Conservation (phyloP, 768 basidiomycete species). For the Lactarius pseudohatsudake region DNA sequence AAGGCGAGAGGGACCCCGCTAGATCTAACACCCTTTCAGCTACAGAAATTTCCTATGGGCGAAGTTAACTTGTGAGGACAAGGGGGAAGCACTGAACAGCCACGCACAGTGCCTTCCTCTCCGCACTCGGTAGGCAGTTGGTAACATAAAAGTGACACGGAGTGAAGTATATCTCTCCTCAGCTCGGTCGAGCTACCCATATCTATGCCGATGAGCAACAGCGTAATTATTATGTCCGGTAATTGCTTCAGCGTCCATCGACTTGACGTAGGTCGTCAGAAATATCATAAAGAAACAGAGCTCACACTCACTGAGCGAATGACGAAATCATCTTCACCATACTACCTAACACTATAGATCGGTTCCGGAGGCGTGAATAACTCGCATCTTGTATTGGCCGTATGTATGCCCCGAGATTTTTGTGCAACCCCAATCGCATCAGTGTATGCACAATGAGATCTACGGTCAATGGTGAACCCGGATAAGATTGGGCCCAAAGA, state of each 20-base stretch:
- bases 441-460: slow-evolving; percentile 17
- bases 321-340: slow-evolving; percentile 21
- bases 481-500: slow-evolving; percentile 20
- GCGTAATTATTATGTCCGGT: slow-evolving; percentile 47
- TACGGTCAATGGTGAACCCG: slow-evolving; percentile 19
- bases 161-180: slow-evolving; percentile 45
- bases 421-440: slow-evolving; percentile 20
- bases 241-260: slow-evolving; percentile 42
- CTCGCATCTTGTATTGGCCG: background rate
- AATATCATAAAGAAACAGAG: background rate
- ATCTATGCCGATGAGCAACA: slow-evolving; percentile 62
- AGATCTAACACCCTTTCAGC: slow-evolving; percentile 47
- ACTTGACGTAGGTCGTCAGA: slow-evolving; percentile 26
- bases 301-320: slow-evolving; percentile 15
- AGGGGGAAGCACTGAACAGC: background rate
- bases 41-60: slow-evolving; percentile 46
- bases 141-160: slow-evolving; percentile 49
- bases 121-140: slow-evolving; percentile 37
- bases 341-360: slow-evolving; percentile 11
- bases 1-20: slow-evolving; percentile 41
- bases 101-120: slow-evolving; percentile 26
- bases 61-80: background rate
- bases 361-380: slow-evolving; percentile 15
- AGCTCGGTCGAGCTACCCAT: slow-evolving; percentile 45
- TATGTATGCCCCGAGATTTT: slow-evolving; percentile 4